These are phyloP conservation scores for Verticillium tricorpus DNA, from an alignment of 2,329 filamentous ascomycete genomes.

Conservation along the genomic window DNA sequence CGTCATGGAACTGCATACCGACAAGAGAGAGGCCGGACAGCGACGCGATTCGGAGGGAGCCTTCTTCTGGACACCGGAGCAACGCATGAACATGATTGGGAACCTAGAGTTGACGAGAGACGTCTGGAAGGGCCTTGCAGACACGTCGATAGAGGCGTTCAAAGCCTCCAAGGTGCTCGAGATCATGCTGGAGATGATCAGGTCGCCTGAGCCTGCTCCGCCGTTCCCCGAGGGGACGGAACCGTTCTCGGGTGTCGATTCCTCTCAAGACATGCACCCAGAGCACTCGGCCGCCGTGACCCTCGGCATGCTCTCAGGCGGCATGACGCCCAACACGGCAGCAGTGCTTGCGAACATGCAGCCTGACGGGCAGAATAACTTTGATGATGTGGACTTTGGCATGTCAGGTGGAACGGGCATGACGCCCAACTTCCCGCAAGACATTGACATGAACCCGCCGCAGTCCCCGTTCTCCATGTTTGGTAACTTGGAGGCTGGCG, in stretches of 20 bases:
- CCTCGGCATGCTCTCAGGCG: constrained; percentile 36
- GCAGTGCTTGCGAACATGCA: constrained; percentile 24
- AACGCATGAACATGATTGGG: constrained; percentile 70
- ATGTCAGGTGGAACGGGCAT: constrained; percentile 25
- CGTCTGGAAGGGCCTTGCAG: constrained; percentile 76
- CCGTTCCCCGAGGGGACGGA: constrained; percentile 1
- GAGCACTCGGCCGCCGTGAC: constrained; percentile 37
- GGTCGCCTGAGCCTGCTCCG: constrained; percentile 32
- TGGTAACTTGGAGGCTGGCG: constrained; percentile 28
- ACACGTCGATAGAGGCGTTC: constrained; percentile 81
- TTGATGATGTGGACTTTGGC: constrained; percentile 40
- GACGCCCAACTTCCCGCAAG: constrained; percentile 32
- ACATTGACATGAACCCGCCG: constrained; percentile 25
- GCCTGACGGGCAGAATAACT: constrained; percentile 28
- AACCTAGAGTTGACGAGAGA: constrained; percentile 66
- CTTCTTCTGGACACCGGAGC: constrained; percentile 52
- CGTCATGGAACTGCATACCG: constrained; percentile 75
- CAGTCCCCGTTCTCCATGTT: constrained; percentile 51
- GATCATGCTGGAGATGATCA: constrained; percentile 79
- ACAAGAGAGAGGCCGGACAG: constrained; percentile 42
- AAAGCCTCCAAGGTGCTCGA: constrained; percentile 80
- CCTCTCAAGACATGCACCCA: constrained; percentile 19
- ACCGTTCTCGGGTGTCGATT: constrained; percentile 15
- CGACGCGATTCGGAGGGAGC: constrained; percentile 37
- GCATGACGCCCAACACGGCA: constrained; percentile 25